Conservation (phyloP, 164 flowering plant genomes). For the Berberis vulgaris region DNA sequence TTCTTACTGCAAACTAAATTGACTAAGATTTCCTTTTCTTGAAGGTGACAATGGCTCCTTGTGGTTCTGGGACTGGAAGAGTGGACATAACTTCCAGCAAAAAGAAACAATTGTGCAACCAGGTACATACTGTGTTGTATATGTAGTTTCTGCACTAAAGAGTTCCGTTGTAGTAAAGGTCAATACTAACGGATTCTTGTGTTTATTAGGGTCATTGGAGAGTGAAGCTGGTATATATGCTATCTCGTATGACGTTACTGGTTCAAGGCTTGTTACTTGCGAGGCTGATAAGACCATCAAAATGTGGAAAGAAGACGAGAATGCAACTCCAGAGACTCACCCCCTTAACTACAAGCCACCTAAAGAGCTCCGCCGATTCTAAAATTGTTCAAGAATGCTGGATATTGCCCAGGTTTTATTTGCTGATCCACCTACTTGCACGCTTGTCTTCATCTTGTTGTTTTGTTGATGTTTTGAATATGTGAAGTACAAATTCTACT, state of each 20-base stretch:
- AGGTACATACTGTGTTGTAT: conserved; percentile 31
- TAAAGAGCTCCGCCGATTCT: conserved; percentile 80
- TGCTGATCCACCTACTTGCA: not conserved
- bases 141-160: not conserved
- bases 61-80: conserved; percentile 99
- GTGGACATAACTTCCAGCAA: conserved; percentile 98
- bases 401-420: not conserved
- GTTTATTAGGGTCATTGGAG: conserved; percentile 79
- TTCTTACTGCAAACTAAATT: not conserved
- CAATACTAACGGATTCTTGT: not conserved
- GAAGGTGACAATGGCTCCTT: conserved; percentile 95
- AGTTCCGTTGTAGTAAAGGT: not conserved
- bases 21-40: conserved; percentile 3
- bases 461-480: not conserved
- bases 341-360: conserved; percentile 93
- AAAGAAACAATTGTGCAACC: conserved; percentile 95
- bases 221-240: conserved; percentile 98
- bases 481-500: too few species aligned
- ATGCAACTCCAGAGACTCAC: conserved; percentile 91
- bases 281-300: conserved; percentile 98
- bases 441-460: not conserved
- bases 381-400: conserved; percentile 2
- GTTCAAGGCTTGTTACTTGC: conserved; percentile 79
- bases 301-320: conserved; percentile 97
- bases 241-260: conserved; percentile 68